A percentile compares a stretch with the other conserved stretches of the same genome.
Conservation (phyloP, 257 asterid genomes). For the Vinca minor region DNA sequence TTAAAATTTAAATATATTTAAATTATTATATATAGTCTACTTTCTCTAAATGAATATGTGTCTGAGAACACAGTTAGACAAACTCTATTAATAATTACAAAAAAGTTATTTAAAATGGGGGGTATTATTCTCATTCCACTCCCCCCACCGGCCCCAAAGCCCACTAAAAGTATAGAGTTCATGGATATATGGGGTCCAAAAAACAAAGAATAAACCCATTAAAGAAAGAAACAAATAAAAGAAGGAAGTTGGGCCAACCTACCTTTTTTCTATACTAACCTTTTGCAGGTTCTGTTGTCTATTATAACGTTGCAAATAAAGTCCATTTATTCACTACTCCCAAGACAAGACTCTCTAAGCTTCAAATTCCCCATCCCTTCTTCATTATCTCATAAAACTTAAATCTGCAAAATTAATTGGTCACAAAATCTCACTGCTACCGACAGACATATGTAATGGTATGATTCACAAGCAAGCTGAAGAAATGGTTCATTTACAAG, state of each 20-base stretch:
- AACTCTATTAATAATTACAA: too few relatives aligned
- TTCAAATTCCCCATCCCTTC: neutral
- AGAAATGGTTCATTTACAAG: neutral
- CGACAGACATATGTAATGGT: neutral
- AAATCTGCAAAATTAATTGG: neutral
- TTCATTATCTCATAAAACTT: neutral
- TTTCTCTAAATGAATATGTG: too few relatives aligned
- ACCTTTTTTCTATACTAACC: neutral
- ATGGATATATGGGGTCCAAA: too few relatives aligned
- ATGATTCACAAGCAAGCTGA: neutral
- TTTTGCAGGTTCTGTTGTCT: neutral
- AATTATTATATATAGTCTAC: too few relatives aligned
- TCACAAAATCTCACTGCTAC: neutral
- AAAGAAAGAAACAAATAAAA: neutral
- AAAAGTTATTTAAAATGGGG: too few relatives aligned
- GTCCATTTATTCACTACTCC: neutral
- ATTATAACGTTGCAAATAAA: constrained; percentile 6
- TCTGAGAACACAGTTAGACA: too few relatives aligned
- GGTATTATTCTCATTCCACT: too few relatives aligned
- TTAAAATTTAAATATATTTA: too few relatives aligned
- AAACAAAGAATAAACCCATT: constrained; percentile 2
- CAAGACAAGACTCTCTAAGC: constrained; percentile 3
- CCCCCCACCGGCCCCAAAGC: too few relatives aligned
- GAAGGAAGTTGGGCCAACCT: neutral
- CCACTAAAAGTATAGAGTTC: too few relatives aligned